phyloP scores from a whole-genome alignment of 345 rosid genomes.

The Moricandia arvensis region DNA sequence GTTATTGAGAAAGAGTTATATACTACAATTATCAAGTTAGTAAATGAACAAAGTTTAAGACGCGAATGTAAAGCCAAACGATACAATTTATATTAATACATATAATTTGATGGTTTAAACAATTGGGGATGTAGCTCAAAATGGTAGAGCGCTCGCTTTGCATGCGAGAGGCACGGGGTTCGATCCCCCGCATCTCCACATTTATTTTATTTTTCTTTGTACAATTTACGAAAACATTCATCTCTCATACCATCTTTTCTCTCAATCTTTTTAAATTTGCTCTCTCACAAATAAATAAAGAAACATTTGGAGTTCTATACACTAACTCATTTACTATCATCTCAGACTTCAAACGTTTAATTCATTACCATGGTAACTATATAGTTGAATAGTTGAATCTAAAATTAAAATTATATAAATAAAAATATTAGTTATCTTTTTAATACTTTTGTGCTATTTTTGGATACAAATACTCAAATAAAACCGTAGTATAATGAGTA shows the following conservation, averaged over 20 bases:
- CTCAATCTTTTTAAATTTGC: not conserved
- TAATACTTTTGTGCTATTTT: too few relatives aligned
- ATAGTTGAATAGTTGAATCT: too few relatives aligned
- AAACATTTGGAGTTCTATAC: too few relatives aligned
- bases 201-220: not conserved
- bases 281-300: not conserved
- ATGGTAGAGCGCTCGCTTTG: slow-evolving; percentile 97
- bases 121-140: slow-evolving; percentile 49
- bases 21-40: not conserved
- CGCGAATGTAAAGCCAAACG: not conserved
- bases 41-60: not conserved
- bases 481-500: too few relatives aligned
- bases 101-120: not conserved
- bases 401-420: not conserved
- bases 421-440: not conserved
- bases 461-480: too few relatives aligned
- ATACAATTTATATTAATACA: too few relatives aligned
- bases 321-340: not conserved
- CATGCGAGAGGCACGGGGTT: slow-evolving; percentile 94
- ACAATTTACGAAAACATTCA: not conserved
- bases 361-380: too few relatives aligned
- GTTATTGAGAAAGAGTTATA: not conserved
- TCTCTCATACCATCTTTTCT: not conserved
- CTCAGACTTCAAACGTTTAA: too few relatives aligned
- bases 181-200: slow-evolving; percentile 89